These are phyloP conservation scores for Tolypocladium inflatum DNA, from an alignment of 2,329 filamentous ascomycete genomes.

Conservation along the genomic window DNA sequence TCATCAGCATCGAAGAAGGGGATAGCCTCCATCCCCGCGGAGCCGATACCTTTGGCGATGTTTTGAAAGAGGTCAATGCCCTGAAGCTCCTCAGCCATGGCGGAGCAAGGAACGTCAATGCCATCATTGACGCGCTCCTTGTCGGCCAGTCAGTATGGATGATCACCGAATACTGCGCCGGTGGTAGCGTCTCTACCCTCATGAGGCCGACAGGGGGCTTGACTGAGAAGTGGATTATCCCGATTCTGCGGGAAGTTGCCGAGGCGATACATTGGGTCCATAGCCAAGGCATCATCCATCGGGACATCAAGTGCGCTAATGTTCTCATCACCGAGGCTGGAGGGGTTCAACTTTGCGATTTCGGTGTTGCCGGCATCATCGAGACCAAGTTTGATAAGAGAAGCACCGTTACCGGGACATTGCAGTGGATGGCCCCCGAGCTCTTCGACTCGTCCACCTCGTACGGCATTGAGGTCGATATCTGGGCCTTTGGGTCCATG, in stretches of 20 bases:
- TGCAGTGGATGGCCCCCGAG: conserved; percentile 81
- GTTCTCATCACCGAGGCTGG: conserved; percentile 71
- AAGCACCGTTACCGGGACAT: conserved; percentile 72
- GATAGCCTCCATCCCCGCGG: conserved; percentile 57
- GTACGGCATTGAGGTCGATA: conserved; percentile 66
- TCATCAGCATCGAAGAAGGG: conserved; percentile 73
- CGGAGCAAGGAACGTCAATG: conserved; percentile 72
- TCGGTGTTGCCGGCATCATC: conserved; percentile 71
- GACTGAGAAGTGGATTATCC: conserved; percentile 60
- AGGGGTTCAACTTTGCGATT: conserved; percentile 72
- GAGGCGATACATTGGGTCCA: conserved; percentile 61
- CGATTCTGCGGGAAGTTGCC: conserved; percentile 56
- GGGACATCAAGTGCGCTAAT: conserved; percentile 69
- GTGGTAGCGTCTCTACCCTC: conserved; percentile 68
- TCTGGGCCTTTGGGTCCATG: conserved; percentile 79
- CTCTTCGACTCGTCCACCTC: conserved; percentile 55
- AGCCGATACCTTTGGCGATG: conserved; percentile 58
- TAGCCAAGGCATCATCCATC: conserved; percentile 57
- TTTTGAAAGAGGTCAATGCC: conserved; percentile 59
- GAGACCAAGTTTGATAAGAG: conserved; percentile 69
- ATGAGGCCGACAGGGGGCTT: conserved; percentile 60
- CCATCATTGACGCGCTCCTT: conserved; percentile 68
- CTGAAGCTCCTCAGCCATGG: conserved; percentile 65
- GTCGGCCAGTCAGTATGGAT: conserved; percentile 80
- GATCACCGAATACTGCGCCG: conserved; percentile 77